Base-by-base conservation (phyloP, 2,329 filamentous ascomycete genomes). In the Dryadomyces sulphureus region DNA sequence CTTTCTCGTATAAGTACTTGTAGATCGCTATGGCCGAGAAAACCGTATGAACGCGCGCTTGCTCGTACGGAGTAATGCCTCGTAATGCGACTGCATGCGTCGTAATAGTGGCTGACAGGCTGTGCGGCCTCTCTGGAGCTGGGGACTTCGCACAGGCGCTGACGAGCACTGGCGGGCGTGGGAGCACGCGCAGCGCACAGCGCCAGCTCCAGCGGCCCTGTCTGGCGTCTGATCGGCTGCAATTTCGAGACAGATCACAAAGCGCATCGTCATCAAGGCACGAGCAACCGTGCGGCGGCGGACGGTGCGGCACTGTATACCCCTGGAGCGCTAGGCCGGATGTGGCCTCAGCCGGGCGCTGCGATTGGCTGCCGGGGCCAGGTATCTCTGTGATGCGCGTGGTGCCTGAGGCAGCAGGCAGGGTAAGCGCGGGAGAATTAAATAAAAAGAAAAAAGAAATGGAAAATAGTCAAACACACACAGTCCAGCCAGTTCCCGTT, bases 401-500 rank as follows among this genome's bases (percentile, higher is more conserved):
- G 39, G 2, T 36, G 41, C 42, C 46, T 45, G 20, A 48, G 46
- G 46, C 38, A 27, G 6, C 7, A 30, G 19, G 9, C 19, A 7
- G 30, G 19, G 30, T 14, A 8, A 30, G 27, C 20, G 36, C 36
- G 36, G 19, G 11, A 19, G 21, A n/a, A 22, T 25, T 32, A 41
- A 45, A 45, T 34, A 38, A 44, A 45, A 25, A 19, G 11, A 17
- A 39, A 48, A 44, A 40, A 17, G 40, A 40, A 45, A 32, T 35
- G 27, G 17, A 36, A 41, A 39, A 47, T 24, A 20, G 30, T 8
- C 21, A 35, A 43, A 35, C 46, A 22, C 45, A 39, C 42, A 45
- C 45, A 43, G 45, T 45, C 48, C 27, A 41, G 20, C 38, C 44
- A 45, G 41, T 32, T 43, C 43, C 49, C 41, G 35, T 50, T 48